These are phyloP conservation scores for Dorcoceras hygrometricum DNA, from an alignment of 257 asterid genomes.

Conservation along the genomic window DNA sequence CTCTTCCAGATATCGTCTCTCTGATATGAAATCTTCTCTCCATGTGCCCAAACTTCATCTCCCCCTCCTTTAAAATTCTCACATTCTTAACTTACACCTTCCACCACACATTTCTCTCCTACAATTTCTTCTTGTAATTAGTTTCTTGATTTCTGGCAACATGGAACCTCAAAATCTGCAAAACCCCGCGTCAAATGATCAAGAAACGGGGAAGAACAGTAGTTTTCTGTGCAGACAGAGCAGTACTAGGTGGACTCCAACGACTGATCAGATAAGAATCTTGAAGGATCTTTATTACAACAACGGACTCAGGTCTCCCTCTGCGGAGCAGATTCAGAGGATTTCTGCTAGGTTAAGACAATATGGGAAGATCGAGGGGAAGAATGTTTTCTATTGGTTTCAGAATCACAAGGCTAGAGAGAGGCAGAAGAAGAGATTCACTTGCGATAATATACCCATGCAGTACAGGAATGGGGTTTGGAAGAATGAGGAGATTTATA, in stretches of 20 bases:
- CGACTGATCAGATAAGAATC: slow-evolving; percentile 86
- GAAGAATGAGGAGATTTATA: slow-evolving; percentile 30
- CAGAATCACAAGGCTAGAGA: slow-evolving; percentile 98
- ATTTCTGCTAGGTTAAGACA: slow-evolving; percentile 85
- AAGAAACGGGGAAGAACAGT: slow-evolving; percentile 24
- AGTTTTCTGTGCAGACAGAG: slow-evolving; percentile 71
- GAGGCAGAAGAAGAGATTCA: slow-evolving; percentile 92
- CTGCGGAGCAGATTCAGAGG: slow-evolving; percentile 91
- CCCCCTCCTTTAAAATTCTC: slow-evolving; percentile 31
- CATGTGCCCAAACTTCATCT: slow-evolving; percentile 43
- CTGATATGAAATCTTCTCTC: slow-evolving; percentile 55
- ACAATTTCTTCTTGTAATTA: slow-evolving; percentile 4
- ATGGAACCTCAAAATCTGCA: slow-evolving; percentile 49
- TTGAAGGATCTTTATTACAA: slow-evolving; percentile 93
- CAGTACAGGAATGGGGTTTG: slow-evolving; percentile 26
- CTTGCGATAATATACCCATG: slow-evolving; percentile 30
- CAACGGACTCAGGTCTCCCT: slow-evolving; percentile 91
- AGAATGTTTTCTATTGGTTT: slow-evolving; percentile 95
- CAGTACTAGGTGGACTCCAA: slow-evolving; percentile 94
- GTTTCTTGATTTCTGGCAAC: background rate
- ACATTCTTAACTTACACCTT: background rate
- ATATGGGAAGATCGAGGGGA: slow-evolving; percentile 98
- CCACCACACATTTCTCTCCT: slow-evolving; percentile 3
- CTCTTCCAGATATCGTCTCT: slow-evolving; percentile 80
- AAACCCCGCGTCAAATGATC: slow-evolving; percentile 25